These are phyloP conservation scores for Allomyces macrogynus DNA, from an alignment of 192 early-diverging fungal genomes.

Conservation along the genomic window DNA sequence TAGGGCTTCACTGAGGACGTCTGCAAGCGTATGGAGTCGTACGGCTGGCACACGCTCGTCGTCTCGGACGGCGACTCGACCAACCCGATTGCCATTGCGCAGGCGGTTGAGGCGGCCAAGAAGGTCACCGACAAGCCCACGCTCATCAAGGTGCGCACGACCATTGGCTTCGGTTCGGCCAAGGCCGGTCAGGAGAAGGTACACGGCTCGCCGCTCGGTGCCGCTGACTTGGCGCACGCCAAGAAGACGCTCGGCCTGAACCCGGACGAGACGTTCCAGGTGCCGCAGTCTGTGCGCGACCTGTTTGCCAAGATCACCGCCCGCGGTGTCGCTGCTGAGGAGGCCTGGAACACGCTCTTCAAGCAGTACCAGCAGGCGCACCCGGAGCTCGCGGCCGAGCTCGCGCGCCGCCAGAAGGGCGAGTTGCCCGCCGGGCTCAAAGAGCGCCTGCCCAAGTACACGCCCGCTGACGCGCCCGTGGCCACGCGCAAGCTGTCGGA, in stretches of 20 bases:
- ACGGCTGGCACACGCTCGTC: conserved; percentile 74
- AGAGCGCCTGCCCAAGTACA: conserved; percentile 52
- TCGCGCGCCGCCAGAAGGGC: conserved; percentile 46
- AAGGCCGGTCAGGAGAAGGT: conserved; percentile 76
- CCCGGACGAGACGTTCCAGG: conserved; percentile 46
- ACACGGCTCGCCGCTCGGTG: conserved; percentile 70
- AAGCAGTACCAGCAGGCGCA: conserved; percentile 40
- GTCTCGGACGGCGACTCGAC: conserved; percentile 59
- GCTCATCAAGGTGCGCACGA: conserved; percentile 73
- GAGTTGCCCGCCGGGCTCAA: conserved; percentile 55
- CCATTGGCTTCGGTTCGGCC: conserved; percentile 81
- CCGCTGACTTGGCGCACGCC: conserved; percentile 53
- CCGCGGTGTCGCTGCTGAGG: conserved; percentile 40
- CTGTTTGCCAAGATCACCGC: conserved; percentile 26
- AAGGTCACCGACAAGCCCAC: conserved; percentile 70
- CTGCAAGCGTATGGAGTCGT: conserved; percentile 64
- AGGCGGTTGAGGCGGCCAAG: conserved; percentile 64
- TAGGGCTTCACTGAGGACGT: conserved; percentile 82
- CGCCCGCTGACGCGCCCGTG: conserved; percentile 52
- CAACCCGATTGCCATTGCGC: conserved; percentile 45
- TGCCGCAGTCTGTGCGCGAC: conserved; percentile 42
- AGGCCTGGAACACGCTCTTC: conserved; percentile 56
- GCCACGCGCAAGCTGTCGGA: conserved; percentile 84
- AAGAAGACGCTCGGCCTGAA: conserved; percentile 73
- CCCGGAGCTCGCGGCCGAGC: conserved; percentile 47